Evolutionary conservation across 345 rosid genomes (phyloP), one percentile per base, ranked within the genome.

Genomic region (Camelina neglecta): DNA sequence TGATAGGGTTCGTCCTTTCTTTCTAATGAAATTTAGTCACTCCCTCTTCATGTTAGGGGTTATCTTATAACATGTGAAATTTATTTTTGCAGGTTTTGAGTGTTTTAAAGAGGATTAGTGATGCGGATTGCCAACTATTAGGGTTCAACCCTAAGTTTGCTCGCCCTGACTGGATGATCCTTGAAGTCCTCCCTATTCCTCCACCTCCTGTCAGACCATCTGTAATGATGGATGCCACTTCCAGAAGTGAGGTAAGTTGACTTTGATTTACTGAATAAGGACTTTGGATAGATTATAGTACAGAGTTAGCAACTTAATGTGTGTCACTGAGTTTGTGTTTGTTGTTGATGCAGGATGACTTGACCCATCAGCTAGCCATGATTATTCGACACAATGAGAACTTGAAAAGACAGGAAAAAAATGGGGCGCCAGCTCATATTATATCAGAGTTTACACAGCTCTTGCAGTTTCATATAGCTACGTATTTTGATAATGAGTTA

Each of bases 171-270:
- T 90, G 99, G 97, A 95, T 95, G 99, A 95, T 95, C 80, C 81
- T 92, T 47, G 92, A 92, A 85, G 99, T 90, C 72, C 97, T 92
- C 73, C 99, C 97, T 58, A 90, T 94, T 67, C 97, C 99, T 45
- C 99, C 99, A 71, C 99, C 97, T 70, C 99, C 97, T 61, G 97
- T 94, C 61, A 92, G 99, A 79, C 99, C 98, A 24, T 95, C 99
- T 71, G 97, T 95, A 58, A 92, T 95, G 99, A 88, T 91, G 93
- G 93, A 89, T 81, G 85, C 96, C 67, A 90, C 97, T 49, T 88
- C 96, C 60, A 82, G 97, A 83, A 92, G 97, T 82, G 97, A 92
- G 89, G 96, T 73, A 84, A 80, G 87, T 79, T 29, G n/a, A 33
- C 44, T 67, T 39, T 8, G 35, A 8, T 50, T 65, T 53, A 33